These are phyloP conservation scores for Vitis hybrid DNA, from an alignment of 177 flowering plant genomes.

Conservation along the genomic window DNA sequence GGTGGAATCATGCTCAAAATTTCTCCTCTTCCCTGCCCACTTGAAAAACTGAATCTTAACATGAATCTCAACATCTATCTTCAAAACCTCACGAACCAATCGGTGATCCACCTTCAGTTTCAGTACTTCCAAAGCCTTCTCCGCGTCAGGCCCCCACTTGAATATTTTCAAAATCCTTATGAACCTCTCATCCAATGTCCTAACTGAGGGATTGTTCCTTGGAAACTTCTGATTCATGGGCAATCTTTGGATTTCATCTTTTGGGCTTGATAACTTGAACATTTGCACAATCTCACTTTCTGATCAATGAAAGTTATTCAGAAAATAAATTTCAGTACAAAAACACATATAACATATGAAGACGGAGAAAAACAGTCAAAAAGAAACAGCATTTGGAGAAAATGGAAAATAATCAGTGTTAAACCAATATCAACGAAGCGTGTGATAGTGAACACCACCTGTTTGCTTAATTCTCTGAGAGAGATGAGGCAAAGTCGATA, in stretches of 20 bases:
- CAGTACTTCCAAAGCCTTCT: conserved; percentile 87
- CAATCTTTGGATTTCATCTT: conserved; percentile 18
- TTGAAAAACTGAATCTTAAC: conserved; percentile 84
- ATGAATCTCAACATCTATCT: conserved; percentile 59
- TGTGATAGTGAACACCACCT: conserved; percentile 33
- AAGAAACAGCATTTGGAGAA: background rate
- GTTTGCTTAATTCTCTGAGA: conserved; percentile 76
- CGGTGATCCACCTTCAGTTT: conserved; percentile 79
- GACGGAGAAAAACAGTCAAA: background rate
- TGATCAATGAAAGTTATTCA: conserved; percentile 22
- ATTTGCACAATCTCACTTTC: conserved; percentile 80
- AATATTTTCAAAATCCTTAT: conserved; percentile 89
- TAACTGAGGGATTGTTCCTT: conserved; percentile 34
- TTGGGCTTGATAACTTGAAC: conserved; percentile 49
- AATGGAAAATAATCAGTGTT: background rate
- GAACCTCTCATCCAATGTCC: conserved; percentile 81
- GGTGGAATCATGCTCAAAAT: conserved; percentile 69
- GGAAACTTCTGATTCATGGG: conserved; percentile 13
- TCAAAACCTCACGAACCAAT: conserved; percentile 74
- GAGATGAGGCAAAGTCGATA: conserved; percentile 52
- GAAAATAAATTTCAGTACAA: background rate
- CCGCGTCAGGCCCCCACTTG: conserved; percentile 97
- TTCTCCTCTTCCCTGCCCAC: conserved; percentile 80
- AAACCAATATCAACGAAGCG: background rate
- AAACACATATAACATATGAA: background rate